Base-by-base conservation (phyloP, 495 filamentous ascomycete genomes). In the Lepidopterella palustris region DNA sequence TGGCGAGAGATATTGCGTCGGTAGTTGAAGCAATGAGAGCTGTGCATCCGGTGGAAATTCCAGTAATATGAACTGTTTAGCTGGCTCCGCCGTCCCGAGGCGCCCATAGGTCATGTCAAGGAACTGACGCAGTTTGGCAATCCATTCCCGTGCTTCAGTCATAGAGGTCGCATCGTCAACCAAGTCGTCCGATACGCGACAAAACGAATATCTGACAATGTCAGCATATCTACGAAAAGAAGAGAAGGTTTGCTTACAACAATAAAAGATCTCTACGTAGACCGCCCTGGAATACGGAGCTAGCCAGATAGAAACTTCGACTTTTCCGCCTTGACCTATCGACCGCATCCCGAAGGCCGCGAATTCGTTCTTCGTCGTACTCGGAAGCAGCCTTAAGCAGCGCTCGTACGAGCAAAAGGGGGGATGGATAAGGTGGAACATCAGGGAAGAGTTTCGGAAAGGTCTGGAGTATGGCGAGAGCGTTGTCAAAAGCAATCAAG, bases 231-330 rank as follows among this genome's bases (percentile, higher is more conserved):
- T 5, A 31, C 52, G 25, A 32, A 5, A 35, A 28, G 28, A 5
- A 31, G 2, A 32, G 8, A 20, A 32, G 52, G 18, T 32, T 20
- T 5, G 27, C 52, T 54, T 57, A 82, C 71, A 88, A 68, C 20
- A 86, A 70, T 29, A 85, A 75, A 5, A 89, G 70, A 61, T 89
- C 85, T 29, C 86, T 80, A 4, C 86, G 80, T 21, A 89, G 73
- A 5, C 79, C 73, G 0, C 83, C 84, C 42, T 79, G 74, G 64
- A 89, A 88, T 0, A 80, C 73, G 0, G 80, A 75, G 62, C 82
- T 86, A 4, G 85, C 86, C 9, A 87, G 71, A 65, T 85, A 86
- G 70, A 89, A 87, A 58, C 82, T 87, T 32, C 85, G 77, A 59
- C 84, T 87, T 65, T 87, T 87, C 31, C 67, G 71, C 31, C 73